These are phyloP conservation scores for Daldinia caldariorum DNA, from an alignment of 495 filamentous ascomycete species.

Conservation along the genomic window DNA sequence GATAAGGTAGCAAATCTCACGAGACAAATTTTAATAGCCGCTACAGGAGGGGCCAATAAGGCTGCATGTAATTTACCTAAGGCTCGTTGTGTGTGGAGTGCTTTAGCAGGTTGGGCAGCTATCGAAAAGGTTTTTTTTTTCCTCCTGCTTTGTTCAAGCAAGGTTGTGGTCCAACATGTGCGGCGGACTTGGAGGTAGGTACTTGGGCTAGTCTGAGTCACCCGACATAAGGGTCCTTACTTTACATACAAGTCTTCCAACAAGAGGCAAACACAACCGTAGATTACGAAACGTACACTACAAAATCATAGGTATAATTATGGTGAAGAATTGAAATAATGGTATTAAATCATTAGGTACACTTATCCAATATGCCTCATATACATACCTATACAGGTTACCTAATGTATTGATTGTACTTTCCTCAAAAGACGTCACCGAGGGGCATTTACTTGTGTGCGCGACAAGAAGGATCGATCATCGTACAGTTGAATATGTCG, in stretches of 20 bases:
- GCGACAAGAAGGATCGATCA: too few species aligned
- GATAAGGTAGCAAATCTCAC: constrained; percentile 22
- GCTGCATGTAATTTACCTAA: constrained; percentile 6
- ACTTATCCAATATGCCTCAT: too few species aligned
- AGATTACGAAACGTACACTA: background rate
- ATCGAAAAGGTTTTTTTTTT: constrained; percentile 27
- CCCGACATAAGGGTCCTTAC: constrained; percentile 3
- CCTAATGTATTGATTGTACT: too few species aligned
- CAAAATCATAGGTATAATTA: background rate
- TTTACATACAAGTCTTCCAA: too few species aligned
- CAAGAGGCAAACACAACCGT: background rate
- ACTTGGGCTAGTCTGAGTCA: constrained; percentile 31
- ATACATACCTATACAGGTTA: too few species aligned
- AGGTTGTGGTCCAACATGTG: background rate
- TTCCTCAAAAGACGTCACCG: too few species aligned
- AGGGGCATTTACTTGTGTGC: too few species aligned
- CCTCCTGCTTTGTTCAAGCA: constrained; percentile 12
- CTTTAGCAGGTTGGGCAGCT: constrained; percentile 38
- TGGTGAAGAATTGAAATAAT: background rate
- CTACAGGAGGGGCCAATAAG: constrained; percentile 27
- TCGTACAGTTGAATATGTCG: too few species aligned
- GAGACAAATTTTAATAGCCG: constrained; percentile 32
- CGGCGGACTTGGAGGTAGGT: background rate
- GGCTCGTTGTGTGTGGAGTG: constrained; percentile 14
- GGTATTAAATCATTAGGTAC: constrained; percentile 2